Conservation (phyloP, 768 basidiomycete genomes). For the Boletus eberwhitei region DNA sequence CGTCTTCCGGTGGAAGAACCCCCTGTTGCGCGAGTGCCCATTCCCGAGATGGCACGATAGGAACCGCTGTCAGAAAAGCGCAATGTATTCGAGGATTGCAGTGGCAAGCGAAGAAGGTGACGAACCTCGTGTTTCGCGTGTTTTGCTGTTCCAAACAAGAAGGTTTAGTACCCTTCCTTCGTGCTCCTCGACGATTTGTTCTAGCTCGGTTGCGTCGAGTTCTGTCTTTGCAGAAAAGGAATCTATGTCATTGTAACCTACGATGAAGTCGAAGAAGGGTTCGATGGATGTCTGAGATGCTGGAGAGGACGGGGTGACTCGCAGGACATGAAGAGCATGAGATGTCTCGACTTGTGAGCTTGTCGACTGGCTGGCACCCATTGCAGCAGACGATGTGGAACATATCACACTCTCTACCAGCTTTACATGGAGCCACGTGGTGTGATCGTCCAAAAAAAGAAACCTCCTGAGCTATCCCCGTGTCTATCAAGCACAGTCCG, state of each 20-base stretch:
- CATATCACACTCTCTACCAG: background rate
- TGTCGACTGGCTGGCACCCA: constrained; percentile 77
- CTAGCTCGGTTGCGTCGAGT: constrained; percentile 69
- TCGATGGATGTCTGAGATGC: constrained; percentile 82
- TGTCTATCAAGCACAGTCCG: too few relatives aligned
- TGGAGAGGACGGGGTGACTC: constrained; percentile 86
- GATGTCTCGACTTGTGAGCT: constrained; percentile 33
- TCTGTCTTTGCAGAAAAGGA: constrained; percentile 43
- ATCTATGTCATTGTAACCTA: constrained; percentile 78
- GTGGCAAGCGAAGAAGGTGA: background rate
- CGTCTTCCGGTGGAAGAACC: constrained; percentile 36
- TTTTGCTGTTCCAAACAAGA: constrained; percentile 83
- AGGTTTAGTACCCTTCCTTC: constrained; percentile 69
- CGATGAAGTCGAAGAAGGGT: constrained; percentile 96
- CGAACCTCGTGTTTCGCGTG: constrained; percentile 64
- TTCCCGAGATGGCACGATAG: constrained; percentile 76
- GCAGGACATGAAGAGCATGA: constrained; percentile 79
- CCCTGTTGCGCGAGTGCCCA: constrained; percentile 62
- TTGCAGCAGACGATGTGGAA: constrained; percentile 22
- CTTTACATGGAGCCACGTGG: background rate
- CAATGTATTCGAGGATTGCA: background rate
- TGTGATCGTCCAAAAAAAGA: constrained; percentile 3
- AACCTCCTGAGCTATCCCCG: background rate
- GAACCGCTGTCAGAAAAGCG: constrained; percentile 55
- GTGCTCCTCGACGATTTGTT: constrained; percentile 78